A percentile compares a stretch with the other conserved stretches of the same genome.
Evolutionary conservation across 352 stramenopile genomes (phyloP).

Genomic region (Phytophthora constricta): DNA sequence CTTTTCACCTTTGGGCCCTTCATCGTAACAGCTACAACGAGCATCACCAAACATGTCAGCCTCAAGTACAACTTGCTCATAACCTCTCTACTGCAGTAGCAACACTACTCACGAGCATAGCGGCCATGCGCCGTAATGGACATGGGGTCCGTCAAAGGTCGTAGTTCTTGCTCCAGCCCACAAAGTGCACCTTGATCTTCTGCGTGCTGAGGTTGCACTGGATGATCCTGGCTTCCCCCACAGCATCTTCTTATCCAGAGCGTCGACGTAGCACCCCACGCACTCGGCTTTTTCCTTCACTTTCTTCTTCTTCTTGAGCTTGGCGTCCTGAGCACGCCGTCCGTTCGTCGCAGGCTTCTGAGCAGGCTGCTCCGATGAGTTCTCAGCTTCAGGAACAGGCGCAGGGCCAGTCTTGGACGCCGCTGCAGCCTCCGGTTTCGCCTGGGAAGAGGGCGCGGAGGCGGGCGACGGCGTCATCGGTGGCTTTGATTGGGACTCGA

Average conservation of each 20-base stretch:
- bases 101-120: conserved; percentile 51
- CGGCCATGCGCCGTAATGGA: conserved; percentile 64
- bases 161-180: conserved; percentile 67
- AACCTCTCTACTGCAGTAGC: too few relatives aligned
- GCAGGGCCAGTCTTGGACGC: not conserved
- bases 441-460: conserved; percentile 6
- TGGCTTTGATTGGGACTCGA: conserved; percentile 18
- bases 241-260: conserved; percentile 75
- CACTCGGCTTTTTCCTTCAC: conserved; percentile 37
- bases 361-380: not conserved
- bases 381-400: not conserved
- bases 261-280: conserved; percentile 72
- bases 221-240: conserved; percentile 79
- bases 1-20: conserved; percentile 39
- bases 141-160: conserved; percentile 79
- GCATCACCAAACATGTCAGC: conserved; percentile 4
- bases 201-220: conserved; percentile 61
- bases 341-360: conserved; percentile 16
- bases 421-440: conserved; percentile 14
- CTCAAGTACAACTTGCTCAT: not conserved
- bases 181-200: conserved; percentile 78
- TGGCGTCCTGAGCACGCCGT: conserved; percentile 34
- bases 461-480: conserved; percentile 23
- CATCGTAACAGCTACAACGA: conserved; percentile 27
- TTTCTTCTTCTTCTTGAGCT: conserved; percentile 41